These are phyloP conservation scores for Perkinsus chesapeaki DNA, from an alignment of 169 alveolate species.

Conservation along the genomic window DNA sequence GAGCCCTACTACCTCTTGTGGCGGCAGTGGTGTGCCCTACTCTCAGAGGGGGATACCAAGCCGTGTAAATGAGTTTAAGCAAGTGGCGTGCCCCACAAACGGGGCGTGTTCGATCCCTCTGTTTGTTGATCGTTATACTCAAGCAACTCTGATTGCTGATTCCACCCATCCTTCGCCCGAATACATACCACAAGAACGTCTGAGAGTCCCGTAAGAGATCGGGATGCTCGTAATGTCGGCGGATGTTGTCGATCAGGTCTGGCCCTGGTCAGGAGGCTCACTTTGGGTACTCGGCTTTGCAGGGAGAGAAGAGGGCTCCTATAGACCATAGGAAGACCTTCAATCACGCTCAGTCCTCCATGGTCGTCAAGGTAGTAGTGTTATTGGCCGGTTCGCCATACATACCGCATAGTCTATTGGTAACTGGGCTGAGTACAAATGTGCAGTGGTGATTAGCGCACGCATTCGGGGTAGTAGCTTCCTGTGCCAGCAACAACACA, in stretches of 20 bases:
- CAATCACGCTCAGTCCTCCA: background rate
- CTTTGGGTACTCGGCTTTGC: background rate
- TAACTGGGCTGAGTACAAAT: too few species aligned
- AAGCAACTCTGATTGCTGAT: background rate
- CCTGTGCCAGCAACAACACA: too few species aligned
- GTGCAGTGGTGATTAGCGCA: too few species aligned
- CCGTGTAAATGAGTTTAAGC: background rate
- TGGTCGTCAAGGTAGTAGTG: background rate
- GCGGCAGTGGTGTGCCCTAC: background rate
- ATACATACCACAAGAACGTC: background rate
- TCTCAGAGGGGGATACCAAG: too few species aligned
- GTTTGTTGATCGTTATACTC: background rate
- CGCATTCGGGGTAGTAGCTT: too few species aligned
- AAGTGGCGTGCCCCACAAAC: background rate
- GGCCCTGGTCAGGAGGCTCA: background rate
- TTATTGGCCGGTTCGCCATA: background rate
- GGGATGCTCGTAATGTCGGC: background rate
- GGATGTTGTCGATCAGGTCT: background rate
- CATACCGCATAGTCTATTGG: background rate
- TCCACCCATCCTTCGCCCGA: too few species aligned
- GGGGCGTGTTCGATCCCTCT: background rate
- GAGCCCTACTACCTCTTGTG: too few species aligned
- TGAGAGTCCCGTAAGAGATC: background rate
- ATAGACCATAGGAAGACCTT: background rate
- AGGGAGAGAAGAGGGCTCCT: background rate